Percentiles rank a stretch among this genome's conserved stretches.
Evolutionary conservation across 306 rosid species (phyloP).

Genomic region (Ormosia semicastrata): DNA sequence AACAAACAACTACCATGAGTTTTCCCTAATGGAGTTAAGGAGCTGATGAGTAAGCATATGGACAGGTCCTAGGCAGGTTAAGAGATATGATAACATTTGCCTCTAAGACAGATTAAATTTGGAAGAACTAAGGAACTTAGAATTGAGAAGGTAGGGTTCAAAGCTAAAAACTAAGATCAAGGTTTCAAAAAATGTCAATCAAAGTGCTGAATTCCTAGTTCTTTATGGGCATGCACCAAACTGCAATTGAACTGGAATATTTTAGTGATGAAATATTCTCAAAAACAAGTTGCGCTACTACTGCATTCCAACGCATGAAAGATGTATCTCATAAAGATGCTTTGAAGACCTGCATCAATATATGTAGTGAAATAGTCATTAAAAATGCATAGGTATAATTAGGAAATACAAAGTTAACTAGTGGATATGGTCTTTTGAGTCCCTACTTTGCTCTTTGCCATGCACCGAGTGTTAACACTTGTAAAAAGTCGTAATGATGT

Average conservation of each 20-base stretch:
- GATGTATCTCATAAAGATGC: background rate
- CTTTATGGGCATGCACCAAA: background rate
- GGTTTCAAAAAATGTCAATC: background rate
- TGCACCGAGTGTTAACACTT: background rate
- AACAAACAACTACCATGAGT: background rate
- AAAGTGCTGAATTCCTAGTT: constrained; percentile 1
- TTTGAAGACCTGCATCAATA: background rate
- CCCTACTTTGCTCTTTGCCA: background rate
- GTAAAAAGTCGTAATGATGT: background rate
- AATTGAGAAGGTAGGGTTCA: background rate
- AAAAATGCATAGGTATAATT: background rate
- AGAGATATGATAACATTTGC: background rate
- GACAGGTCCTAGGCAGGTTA: background rate
- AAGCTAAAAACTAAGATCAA: background rate
- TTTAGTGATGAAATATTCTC: background rate
- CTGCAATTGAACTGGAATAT: background rate
- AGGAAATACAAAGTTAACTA: background rate
- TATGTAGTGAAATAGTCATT: background rate
- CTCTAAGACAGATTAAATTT: background rate
- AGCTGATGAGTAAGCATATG: background rate
- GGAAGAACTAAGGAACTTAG: background rate
- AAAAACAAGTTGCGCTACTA: background rate
- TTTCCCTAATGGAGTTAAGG: background rate
- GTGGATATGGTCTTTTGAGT: background rate
- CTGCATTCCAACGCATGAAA: background rate